Evolutionary conservation across 805 yeast species (phyloP).

Genomic region (Debaryomyces maramus): DNA sequence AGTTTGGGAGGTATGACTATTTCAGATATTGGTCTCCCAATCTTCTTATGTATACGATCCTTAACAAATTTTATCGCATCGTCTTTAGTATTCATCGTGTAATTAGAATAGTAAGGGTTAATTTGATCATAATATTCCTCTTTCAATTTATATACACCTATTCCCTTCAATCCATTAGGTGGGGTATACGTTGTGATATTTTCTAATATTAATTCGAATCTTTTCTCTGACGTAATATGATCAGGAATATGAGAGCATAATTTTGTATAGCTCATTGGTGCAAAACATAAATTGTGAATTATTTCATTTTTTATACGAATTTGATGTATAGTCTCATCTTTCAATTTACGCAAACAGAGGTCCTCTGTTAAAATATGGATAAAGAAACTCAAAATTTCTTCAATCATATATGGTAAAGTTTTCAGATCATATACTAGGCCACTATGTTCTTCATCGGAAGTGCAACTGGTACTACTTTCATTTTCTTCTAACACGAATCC

Average conservation of each 20-base stretch:
- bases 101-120: constrained; percentile 76
- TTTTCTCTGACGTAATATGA: constrained; percentile 66
- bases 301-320: constrained; percentile 64
- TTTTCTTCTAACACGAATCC: constrained; percentile 11
- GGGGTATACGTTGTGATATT: constrained; percentile 33
- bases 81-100: constrained; percentile 74
- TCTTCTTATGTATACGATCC: constrained; percentile 44
- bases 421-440: constrained; percentile 43
- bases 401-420: constrained; percentile 63
- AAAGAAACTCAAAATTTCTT: constrained; percentile 71
- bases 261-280: constrained; percentile 69
- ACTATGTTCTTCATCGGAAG: constrained; percentile 40
- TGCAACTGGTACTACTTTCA: constrained; percentile 19
- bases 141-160: constrained; percentile 37
- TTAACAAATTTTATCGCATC: constrained; percentile 73
- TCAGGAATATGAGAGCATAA: constrained; percentile 73
- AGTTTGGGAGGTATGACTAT: constrained; percentile 59
- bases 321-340: constrained; percentile 50
- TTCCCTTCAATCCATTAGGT: constrained; percentile 35
- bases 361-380: constrained; percentile 71
- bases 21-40: constrained; percentile 41
- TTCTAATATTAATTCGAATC: constrained; percentile 56
- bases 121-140: constrained; percentile 34
- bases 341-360: constrained; percentile 50
- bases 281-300: constrained; percentile 80